Conservation (phyloP, 345 rosid genomes). For the Durio zibethinus region DNA sequence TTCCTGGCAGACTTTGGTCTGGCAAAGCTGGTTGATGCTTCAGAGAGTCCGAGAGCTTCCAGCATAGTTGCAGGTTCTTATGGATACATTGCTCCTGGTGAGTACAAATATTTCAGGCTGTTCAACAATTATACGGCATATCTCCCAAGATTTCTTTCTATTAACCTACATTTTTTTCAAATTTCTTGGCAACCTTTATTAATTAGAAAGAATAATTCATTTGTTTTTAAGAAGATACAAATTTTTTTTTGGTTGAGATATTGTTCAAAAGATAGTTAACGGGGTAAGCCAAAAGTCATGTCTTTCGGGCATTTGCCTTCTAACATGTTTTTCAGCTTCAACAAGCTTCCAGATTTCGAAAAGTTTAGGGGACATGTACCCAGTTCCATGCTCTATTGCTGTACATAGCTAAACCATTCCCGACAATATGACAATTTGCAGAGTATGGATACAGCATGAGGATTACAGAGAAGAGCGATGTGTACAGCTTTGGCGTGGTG, state of each 20-base stretch:
- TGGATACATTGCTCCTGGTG: conserved; percentile 82
- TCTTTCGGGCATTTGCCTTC: background rate
- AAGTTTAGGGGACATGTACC: background rate
- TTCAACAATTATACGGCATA: background rate
- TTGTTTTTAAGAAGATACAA: background rate
- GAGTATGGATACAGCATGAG: conserved; percentile 67
- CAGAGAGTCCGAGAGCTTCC: conserved; percentile 44
- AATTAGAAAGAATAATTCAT: background rate
- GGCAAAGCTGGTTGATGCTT: conserved; percentile 52
- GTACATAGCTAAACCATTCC: background rate
- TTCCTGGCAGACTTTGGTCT: conserved; percentile 71
- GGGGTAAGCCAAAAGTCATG: background rate
- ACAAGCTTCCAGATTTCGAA: background rate
- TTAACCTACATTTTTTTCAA: background rate
- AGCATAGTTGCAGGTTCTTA: conserved; percentile 64
- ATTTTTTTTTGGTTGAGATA: background rate
- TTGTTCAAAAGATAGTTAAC: background rate
- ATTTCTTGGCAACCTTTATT: background rate
- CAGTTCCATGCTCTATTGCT: background rate
- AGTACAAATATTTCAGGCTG: conserved; percentile 20
- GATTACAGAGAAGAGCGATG: conserved; percentile 72
- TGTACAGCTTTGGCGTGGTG: conserved; percentile 71
- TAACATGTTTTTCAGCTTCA: background rate
- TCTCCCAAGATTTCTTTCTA: background rate
- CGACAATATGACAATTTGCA: conserved; percentile 26